Evolutionary conservation across 2,329 filamentous ascomycete species (phyloP).

Genomic region (Fusarium brachygibbosum): DNA sequence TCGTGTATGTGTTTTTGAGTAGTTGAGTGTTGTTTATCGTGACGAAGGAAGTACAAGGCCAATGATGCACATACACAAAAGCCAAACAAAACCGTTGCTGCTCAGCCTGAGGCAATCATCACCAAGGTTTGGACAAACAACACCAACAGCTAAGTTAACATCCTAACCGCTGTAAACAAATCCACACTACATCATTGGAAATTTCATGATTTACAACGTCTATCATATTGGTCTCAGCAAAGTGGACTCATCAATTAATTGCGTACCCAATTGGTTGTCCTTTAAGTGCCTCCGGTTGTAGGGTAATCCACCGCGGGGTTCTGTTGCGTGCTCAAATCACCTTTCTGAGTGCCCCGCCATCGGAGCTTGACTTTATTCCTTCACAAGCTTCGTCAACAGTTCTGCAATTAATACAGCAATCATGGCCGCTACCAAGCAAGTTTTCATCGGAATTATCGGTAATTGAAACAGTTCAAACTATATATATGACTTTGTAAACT

Average conservation of each 20-base stretch:
- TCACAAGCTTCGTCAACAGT: constrained; percentile 41
- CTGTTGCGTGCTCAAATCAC: constrained; percentile 40
- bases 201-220: neutral
- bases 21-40: constrained; percentile 1
- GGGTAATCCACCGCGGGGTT: constrained; percentile 50
- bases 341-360: constrained; percentile 53
- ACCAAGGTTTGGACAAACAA: neutral
- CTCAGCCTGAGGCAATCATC: constrained; percentile 48
- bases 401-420: constrained; percentile 34
- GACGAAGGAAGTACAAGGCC: neutral
- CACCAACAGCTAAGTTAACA: neutral
- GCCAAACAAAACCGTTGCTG: neutral
- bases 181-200: neutral
- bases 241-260: constrained; percentile 32
- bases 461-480: constrained; percentile 29
- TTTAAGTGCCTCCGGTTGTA: constrained; percentile 32
- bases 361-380: constrained; percentile 51
- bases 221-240: neutral
- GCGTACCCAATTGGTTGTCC: constrained; percentile 30
- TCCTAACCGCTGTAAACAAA: neutral
- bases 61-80: neutral
- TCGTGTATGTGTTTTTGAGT: neutral
- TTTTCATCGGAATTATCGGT: constrained; percentile 68
- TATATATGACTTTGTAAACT: constrained; percentile 5
- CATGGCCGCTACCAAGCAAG: constrained; percentile 63